phyloP scores from a whole-genome alignment of 2,329 filamentous ascomycete genomes.

The Orbilia ellipsospora region DNA sequence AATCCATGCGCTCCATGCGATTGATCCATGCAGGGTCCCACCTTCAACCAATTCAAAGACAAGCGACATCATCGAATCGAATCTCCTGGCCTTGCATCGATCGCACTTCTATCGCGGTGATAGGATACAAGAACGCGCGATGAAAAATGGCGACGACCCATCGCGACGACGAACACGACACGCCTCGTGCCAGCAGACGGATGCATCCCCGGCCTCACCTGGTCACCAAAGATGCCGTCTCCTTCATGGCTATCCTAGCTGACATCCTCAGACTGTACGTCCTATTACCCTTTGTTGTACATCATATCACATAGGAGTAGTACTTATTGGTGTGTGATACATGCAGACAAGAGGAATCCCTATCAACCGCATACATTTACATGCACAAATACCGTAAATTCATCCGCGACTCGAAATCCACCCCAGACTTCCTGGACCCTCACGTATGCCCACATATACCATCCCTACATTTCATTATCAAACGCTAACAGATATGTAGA shows the following conservation, averaged over 20 bases:
- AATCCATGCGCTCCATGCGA: neutral
- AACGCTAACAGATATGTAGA: constrained; percentile 55
- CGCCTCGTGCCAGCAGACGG: constrained; percentile 2
- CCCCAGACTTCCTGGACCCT: constrained; percentile 58
- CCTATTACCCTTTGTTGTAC: neutral
- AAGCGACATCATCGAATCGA: no score
- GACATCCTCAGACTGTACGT: constrained; percentile 60
- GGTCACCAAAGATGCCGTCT: constrained; percentile 41
- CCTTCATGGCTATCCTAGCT: constrained; percentile 59
- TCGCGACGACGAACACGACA: constrained; percentile 14
- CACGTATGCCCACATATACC: no score
- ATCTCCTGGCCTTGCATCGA: no score
- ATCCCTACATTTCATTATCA: no score
- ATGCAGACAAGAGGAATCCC: constrained; percentile 58
- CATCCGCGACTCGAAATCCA: constrained; percentile 44
- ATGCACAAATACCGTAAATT: constrained; percentile 61
- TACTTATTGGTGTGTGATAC: neutral
- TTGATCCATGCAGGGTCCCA: no score
- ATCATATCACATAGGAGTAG: neutral
- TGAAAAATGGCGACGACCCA: constrained; percentile 3
- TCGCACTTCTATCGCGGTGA: no score
- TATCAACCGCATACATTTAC: constrained; percentile 61
- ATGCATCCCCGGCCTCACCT: constrained; percentile 10
- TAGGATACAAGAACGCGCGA: no score
- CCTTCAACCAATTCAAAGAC: no score